Evolutionary conservation across 2,329 filamentous ascomycete species (phyloP).

Genomic region (Emergomyces pasteurianus): DNA sequence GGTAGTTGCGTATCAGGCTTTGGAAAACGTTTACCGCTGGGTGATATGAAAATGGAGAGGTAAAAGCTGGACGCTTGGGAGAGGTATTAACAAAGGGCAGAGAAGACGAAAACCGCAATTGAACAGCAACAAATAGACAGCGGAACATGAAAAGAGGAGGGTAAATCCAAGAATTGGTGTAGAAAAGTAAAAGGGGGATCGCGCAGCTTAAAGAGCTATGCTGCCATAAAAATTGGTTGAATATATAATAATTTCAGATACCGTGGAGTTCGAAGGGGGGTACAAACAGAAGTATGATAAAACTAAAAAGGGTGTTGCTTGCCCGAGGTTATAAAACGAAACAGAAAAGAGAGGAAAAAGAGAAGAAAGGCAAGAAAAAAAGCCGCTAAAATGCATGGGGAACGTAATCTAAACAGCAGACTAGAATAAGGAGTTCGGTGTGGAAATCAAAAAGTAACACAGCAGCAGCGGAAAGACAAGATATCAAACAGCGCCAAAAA

Average conservation of each 20-base stretch:
- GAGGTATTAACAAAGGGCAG: background rate
- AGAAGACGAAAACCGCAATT: background rate
- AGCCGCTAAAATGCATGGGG: constrained; percentile 1
- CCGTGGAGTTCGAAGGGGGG: constrained; percentile 6
- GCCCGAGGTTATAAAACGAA: background rate
- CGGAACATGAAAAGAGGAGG: constrained; percentile 8
- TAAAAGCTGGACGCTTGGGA: background rate
- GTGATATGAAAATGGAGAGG: background rate
- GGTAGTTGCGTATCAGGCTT: background rate
- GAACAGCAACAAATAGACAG: background rate
- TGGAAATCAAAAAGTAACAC: background rate
- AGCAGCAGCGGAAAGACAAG: background rate
- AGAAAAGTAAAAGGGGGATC: background rate
- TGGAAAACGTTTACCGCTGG: background rate
- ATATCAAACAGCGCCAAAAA: background rate
- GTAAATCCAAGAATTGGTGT: constrained; percentile 6
- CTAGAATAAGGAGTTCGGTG: background rate
- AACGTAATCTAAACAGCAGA: background rate
- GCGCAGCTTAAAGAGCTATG: background rate
- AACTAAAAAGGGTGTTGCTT: background rate
- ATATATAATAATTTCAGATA: constrained; percentile 4
- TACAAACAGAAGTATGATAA: constrained; percentile 4
- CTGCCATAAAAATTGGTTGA: constrained; percentile 3
- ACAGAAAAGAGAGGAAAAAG: constrained; percentile 5
- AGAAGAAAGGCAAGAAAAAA: background rate